Base-by-base conservation (phyloP, 1,284 basidiomycete species). In the Somion occarium region DNA sequence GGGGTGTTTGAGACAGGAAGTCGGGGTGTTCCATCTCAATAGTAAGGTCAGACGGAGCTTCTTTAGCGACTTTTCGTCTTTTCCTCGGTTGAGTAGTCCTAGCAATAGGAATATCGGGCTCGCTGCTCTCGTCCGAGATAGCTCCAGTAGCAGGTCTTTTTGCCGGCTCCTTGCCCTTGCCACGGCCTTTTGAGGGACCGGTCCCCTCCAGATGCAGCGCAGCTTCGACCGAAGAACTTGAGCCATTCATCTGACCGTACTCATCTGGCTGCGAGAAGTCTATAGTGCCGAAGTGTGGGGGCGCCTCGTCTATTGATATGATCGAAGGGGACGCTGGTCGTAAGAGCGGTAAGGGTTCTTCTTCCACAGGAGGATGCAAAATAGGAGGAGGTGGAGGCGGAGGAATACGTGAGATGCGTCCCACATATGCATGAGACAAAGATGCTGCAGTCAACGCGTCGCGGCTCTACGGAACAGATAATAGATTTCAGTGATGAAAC, bases 381-480 rank as follows among this genome's bases (percentile, higher is more conserved):
- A 68, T 61, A 20, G 68, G 69, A 34, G 72, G 73, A 25, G 81
- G 75, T 2, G 77, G 72, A 25, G 77, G 75, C 18, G 82, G 76
- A 3, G 75, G 75, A 25, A 89, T 83, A 38, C 73, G 78, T 38
- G 82, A 75, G 51, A 90, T 79, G 53, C 79, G 79, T 41, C 74
- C 68, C 27, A 80, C 74, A 64, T 91, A 90, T 51, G 79, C 74
- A 59, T 79, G 80, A 3, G 86, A 83, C 55, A 88, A 72, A 9
- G 73, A 64, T 49, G 76, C 72, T 1, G 84, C 85, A 24, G 82
- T 81, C 7, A 70, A 67, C 20, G 78, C 73, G 62, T 86, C 87
- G 37, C 84, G 82, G 59, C 85, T 82, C 88, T 90, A 11, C 15
- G 1, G n/a, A 37, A 20, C 20, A n/a, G 48, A 52, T 4, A 45